These are phyloP conservation scores for Coprinopsis sp. DNA, from an alignment of 768 basidiomycete genomes.

Conservation along the genomic window DNA sequence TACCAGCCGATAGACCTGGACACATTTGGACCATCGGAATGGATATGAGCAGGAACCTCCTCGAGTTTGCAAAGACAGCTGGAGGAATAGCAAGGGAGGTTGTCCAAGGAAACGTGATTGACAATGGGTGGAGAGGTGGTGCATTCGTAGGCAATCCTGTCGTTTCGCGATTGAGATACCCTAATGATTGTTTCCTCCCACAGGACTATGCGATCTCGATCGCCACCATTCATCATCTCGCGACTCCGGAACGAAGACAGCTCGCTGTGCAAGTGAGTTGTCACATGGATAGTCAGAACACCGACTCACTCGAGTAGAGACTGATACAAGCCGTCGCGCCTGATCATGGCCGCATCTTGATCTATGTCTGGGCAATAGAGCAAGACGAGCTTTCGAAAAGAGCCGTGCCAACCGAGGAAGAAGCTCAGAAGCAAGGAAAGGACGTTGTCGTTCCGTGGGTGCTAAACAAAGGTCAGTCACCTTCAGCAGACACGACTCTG, in stretches of 20 bases:
- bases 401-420: slow-evolving; percentile 38
- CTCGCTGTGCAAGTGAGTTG: slow-evolving; percentile 66
- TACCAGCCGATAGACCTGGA: slow-evolving; percentile 57
- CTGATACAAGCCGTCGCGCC: slow-evolving; percentile 64
- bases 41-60: slow-evolving; percentile 75
- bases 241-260: slow-evolving; percentile 69
- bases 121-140: slow-evolving; percentile 66
- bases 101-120: slow-evolving; percentile 75
- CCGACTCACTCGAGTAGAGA: slow-evolving; percentile 31
- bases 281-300: slow-evolving; percentile 22
- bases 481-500: slow-evolving; percentile 4
- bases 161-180: background rate
- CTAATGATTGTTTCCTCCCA: background rate
- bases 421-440: slow-evolving; percentile 38
- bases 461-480: slow-evolving; percentile 33
- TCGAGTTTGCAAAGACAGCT: slow-evolving; percentile 69
- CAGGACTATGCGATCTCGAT: slow-evolving; percentile 97
- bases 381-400: slow-evolving; percentile 86
- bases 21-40: slow-evolving; percentile 75
- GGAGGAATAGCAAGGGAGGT: slow-evolving; percentile 62
- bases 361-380: slow-evolving; percentile 97
- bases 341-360: slow-evolving; percentile 69
- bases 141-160: slow-evolving; percentile 56
- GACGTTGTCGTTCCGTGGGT: slow-evolving; percentile 95
- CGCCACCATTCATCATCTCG: slow-evolving; percentile 94